These are phyloP conservation scores for Pseudozyma thailandica DNA, from an alignment of 1,284 basidiomycete genomes.

Conservation along the genomic window DNA sequence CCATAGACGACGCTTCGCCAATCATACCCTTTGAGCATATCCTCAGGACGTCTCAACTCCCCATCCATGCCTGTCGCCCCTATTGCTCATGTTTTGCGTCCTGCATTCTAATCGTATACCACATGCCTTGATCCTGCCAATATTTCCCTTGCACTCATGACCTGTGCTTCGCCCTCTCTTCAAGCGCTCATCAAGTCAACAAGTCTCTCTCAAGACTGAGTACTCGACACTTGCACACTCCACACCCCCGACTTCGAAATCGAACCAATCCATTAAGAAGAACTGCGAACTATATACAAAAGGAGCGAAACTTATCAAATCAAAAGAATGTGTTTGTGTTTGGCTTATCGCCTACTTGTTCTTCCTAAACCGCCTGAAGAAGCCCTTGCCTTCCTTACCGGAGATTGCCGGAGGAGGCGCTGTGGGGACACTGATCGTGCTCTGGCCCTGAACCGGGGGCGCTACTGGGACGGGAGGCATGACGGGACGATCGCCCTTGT, in stretches of 20 bases:
- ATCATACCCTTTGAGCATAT: no score
- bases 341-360: constrained; percentile 30
- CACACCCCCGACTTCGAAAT: background rate
- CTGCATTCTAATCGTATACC: constrained; percentile 4
- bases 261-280: background rate
- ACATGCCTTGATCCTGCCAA: background rate
- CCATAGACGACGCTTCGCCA: no score
- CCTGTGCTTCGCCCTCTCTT: no score
- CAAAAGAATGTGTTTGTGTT: constrained; percentile 6
- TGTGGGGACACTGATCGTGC: constrained; percentile 39
- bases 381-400: constrained; percentile 37
- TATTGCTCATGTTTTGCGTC: background rate
- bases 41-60: background rate
- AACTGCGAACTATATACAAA: background rate
- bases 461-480: constrained; percentile 48
- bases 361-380: constrained; percentile 44
- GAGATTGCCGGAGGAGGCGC: constrained; percentile 44
- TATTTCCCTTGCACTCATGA: background rate
- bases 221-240: no score
- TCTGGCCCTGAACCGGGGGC: constrained; percentile 27
- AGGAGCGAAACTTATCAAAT: constrained; percentile 1
- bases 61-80: background rate
- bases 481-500: constrained; percentile 19
- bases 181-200: no score
- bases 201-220: no score